Conservation (phyloP, 805 yeast species). For the Candida gorgasii region DNA sequence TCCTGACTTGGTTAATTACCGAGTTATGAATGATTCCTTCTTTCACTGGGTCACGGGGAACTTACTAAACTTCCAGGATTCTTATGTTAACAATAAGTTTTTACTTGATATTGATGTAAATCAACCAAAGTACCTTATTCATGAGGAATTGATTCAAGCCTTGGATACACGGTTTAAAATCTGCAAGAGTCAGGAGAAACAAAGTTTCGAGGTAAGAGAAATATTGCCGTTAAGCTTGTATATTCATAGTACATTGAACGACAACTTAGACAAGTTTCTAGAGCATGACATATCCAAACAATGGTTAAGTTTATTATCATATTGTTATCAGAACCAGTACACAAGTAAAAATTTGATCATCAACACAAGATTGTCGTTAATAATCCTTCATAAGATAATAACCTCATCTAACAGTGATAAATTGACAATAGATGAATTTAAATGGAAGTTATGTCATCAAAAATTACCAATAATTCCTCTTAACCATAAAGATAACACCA, state of each 20-base stretch:
- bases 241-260: conserved; percentile 10
- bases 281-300: conserved; percentile 21
- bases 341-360: conserved; percentile 23
- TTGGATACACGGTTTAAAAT: conserved; percentile 9
- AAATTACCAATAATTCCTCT: conserved; percentile 34
- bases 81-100: conserved; percentile 12
- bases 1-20: conserved; percentile 22
- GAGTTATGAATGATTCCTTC: conserved; percentile 28
- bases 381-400: conserved; percentile 28
- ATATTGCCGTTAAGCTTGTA: conserved; percentile 18
- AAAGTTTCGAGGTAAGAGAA: conserved; percentile 13
- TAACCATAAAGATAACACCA: conserved; percentile 21
- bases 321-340: conserved; percentile 40
- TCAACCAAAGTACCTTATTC: conserved; percentile 3
- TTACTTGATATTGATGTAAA: not conserved
- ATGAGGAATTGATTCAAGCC: not conserved
- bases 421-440: conserved; percentile 32
- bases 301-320: conserved; percentile 41
- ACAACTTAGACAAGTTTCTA: conserved; percentile 5
- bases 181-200: conserved; percentile 4
- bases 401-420: conserved; percentile 7
- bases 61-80: conserved; percentile 12
- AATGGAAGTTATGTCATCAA: conserved; percentile 46
- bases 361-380: conserved; percentile 28
- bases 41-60: conserved; percentile 30